Evolutionary conservation across 768 basidiomycete genomes (phyloP), one percentile per base, ranked within the genome.

Genomic region (Pleurotus ostreatus): DNA sequence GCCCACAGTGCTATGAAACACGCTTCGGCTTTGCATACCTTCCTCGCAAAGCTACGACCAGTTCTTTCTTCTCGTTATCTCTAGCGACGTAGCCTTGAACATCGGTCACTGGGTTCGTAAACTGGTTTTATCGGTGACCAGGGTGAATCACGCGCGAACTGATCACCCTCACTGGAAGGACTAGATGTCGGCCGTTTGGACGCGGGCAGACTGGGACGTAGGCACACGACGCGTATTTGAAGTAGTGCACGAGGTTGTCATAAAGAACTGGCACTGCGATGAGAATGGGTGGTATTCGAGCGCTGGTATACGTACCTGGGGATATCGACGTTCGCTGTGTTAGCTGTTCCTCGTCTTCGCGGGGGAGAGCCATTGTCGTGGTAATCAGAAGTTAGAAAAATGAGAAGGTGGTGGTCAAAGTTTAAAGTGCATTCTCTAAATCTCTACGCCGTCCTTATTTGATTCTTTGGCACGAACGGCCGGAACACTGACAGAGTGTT

Each of bases 81-180:
- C 75, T 69, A 1, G 72, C 77, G 22, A 79, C 68, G 52, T 73
- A 80, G 20, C 78, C 78, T 65, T 74, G 73, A 2, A 72, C 71
- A 20, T 71, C 68, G 12, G 74, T 74, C n/a, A 71, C 4, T 2
- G 71, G 37, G 49, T 71, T 62, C 51, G 57, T 66, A 55, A 78
- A 73, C 77, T 78, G 39, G 4, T n/a, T 11, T n/a, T 41, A 18
- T 30, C 9, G 22, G 22, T n/a, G 54, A 8, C 40, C 12, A 48
- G 30, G 22, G 20, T 41, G 5, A 26, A 5, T 40, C 37, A 25
- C 39, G 39, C 25, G 11, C 2, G 41, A 40, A 18, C 30, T 16
- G 18, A 13, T n/a, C 41, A 39, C 22, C 52, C 47, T 48, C 49
- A 62, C 65, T 44, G 44, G 57, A 15, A 54, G 41, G 6, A 65